Evolutionary conservation across 2,329 filamentous ascomycete species (phyloP), one percentile per base, ranked within the genome.

Genomic region (Aspergillus intermedius): DNA sequence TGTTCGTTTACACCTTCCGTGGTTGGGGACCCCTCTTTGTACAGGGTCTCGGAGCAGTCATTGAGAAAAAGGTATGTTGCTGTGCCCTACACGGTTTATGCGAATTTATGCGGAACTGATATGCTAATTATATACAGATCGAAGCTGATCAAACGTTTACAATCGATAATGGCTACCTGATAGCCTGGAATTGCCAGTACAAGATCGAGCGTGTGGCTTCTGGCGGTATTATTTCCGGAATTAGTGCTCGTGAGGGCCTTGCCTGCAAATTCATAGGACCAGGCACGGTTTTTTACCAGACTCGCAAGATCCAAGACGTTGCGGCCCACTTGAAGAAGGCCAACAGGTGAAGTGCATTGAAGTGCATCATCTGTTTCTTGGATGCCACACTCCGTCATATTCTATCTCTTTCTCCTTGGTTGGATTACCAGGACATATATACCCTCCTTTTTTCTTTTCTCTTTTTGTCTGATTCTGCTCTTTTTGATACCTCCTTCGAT

Each of bases 181-280:
- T 97, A 0, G 91, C 93, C 0, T 98, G 93, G 93, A 96, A 96
- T 66, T 91, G 87, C 63, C 89, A 95, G 63, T 98, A 97, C 62
- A 79, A 88, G 4, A 82, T 98, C 54, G 90, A 96, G 72, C 84
- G 93, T 13, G 86, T 94, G 3, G 84, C 91, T 0, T 93, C 87
- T 3, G 93, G 93, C 2, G 93, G 93, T 34, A 83, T 98, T 54
- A 86, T 98, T n/a, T 91, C 88, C n/a, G 84, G 85, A 8, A 69
- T 95, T 19, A 82, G 84, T 23, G 84, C 88, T 0, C 86, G 80
- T 0, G 93, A 98, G 70, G 93, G 93, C 0, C 74, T 97, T 32
- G 91, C 95, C 3, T 98, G 93, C 75, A 95, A 90, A 65, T 97
- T 97, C 57, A 89, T 85, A 0, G 91, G 79, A 39, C 93, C 93